Evolutionary conservation across 345 rosid species (phyloP).

Genomic region (Brassica rapa): DNA sequence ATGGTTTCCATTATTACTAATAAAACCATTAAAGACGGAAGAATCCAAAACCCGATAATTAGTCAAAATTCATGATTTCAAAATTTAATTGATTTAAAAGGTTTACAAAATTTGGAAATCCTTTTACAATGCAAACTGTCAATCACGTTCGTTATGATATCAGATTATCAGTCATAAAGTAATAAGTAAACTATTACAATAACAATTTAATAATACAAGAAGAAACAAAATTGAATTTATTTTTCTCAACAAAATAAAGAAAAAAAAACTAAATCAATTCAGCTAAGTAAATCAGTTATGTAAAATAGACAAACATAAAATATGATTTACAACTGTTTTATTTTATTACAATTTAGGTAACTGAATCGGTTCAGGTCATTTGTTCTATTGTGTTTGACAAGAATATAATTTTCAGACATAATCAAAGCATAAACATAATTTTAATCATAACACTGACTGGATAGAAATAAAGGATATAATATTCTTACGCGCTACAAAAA

Average conservation of each 20-base stretch:
- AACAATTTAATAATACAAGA: too few relatives aligned
- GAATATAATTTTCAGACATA: neutral
- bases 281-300: too few relatives aligned
- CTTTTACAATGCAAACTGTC: neutral
- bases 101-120: neutral
- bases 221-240: too few relatives aligned
- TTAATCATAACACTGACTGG: neutral
- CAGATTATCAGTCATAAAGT: neutral
- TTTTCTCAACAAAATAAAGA: too few relatives aligned
- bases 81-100: neutral
- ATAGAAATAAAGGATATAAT: neutral
- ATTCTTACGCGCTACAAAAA: conserved; percentile 23
- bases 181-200: neutral
- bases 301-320: too few relatives aligned
- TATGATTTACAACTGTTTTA: neutral
- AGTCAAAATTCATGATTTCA: neutral
- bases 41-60: neutral
- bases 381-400: neutral
- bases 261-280: too few relatives aligned
- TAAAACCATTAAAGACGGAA: neutral
- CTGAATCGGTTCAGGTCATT: too few relatives aligned
- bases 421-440: neutral
- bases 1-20: neutral
- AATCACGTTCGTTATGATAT: neutral
- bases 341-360: too few relatives aligned